Conservation (phyloP, 768 basidiomycete species). For the Suillus brevipes region DNA sequence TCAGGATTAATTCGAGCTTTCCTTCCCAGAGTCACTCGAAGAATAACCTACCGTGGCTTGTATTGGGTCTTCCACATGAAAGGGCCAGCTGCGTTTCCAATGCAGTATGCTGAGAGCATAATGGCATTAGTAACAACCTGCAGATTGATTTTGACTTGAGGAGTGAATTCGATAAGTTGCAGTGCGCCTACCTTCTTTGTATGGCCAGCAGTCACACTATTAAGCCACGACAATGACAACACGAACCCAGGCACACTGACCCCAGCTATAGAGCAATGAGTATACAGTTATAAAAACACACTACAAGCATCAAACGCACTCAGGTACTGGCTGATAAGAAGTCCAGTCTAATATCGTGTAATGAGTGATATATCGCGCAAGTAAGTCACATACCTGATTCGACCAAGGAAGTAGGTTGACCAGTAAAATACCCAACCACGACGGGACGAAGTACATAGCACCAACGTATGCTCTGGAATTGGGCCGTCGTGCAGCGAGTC, state of each 20-base stretch:
- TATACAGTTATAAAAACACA: background rate
- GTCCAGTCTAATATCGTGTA: constrained; percentile 31
- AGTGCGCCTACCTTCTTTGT: constrained; percentile 51
- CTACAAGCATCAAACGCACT: constrained; percentile 31
- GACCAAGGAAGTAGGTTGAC: constrained; percentile 60
- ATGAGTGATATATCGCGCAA: background rate
- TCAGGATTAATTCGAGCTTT: background rate
- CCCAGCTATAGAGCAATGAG: constrained; percentile 28
- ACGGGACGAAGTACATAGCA: constrained; percentile 56
- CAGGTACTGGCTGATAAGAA: constrained; percentile 55
- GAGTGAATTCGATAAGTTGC: background rate
- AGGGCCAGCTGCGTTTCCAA: constrained; percentile 61
- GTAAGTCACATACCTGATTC: constrained; percentile 48
- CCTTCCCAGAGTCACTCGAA: background rate
- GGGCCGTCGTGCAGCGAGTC: constrained; percentile 47
- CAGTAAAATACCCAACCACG: constrained; percentile 57
- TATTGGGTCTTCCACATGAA: constrained; percentile 73
- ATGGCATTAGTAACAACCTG: constrained; percentile 57
- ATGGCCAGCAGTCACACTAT: constrained; percentile 61
- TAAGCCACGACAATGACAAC: constrained; percentile 59
- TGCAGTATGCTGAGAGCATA: constrained; percentile 62
- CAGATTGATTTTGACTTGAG: background rate
- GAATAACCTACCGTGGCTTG: constrained; percentile 47
- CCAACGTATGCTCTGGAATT: constrained; percentile 59
- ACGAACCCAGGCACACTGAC: constrained; percentile 60